A percentile compares a stretch with the other conserved stretches of the same genome.
These are phyloP conservation scores for Geosmithia putterillii DNA, from an alignment of 2,329 filamentous ascomycete genomes.

Conservation along the genomic window DNA sequence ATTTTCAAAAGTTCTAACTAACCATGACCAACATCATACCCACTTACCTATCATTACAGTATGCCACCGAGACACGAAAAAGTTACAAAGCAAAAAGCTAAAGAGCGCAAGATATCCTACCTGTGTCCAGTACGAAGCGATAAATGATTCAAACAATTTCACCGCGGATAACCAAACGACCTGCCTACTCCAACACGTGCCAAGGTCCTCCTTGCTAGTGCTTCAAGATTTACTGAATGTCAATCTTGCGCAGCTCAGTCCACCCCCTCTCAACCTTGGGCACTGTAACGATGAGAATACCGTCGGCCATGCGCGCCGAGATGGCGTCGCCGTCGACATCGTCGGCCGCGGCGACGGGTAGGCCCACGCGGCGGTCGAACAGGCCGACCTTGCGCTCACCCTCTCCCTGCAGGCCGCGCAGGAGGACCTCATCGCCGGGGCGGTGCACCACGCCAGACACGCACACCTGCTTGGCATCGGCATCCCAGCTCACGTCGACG, in stretches of 20 bases:
- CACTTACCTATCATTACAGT: too few species aligned
- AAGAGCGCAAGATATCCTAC: too few species aligned
- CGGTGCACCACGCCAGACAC: slow-evolving; percentile 64
- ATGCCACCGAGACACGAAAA: too few species aligned
- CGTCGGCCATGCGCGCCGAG: slow-evolving; percentile 66
- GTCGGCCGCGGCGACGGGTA: slow-evolving; percentile 44
- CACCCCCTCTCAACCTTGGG: slow-evolving; percentile 55
- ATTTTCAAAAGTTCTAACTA: too few species aligned
- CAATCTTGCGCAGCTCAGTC: slow-evolving; percentile 44
- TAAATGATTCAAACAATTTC: too few species aligned
- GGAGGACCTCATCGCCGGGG: slow-evolving; percentile 56
- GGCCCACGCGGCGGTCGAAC: slow-evolving; percentile 58
- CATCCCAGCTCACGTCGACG: slow-evolving; percentile 64
- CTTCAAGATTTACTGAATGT: slow-evolving; percentile 27
- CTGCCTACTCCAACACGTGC: too few species aligned
- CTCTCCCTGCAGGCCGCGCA: slow-evolving; percentile 46
- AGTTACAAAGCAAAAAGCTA: too few species aligned
- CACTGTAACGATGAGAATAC: slow-evolving; percentile 63
- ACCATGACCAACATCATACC: too few species aligned
- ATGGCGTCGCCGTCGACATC: slow-evolving; percentile 57
- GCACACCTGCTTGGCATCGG: slow-evolving; percentile 50
- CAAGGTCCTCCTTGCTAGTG: not conserved
- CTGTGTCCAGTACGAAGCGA: too few species aligned
- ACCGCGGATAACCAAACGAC: too few species aligned
- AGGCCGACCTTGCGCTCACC: slow-evolving; percentile 61